Conservation (phyloP, 2,329 filamentous ascomycete genomes). For the Zymoseptoria passerinii region DNA sequence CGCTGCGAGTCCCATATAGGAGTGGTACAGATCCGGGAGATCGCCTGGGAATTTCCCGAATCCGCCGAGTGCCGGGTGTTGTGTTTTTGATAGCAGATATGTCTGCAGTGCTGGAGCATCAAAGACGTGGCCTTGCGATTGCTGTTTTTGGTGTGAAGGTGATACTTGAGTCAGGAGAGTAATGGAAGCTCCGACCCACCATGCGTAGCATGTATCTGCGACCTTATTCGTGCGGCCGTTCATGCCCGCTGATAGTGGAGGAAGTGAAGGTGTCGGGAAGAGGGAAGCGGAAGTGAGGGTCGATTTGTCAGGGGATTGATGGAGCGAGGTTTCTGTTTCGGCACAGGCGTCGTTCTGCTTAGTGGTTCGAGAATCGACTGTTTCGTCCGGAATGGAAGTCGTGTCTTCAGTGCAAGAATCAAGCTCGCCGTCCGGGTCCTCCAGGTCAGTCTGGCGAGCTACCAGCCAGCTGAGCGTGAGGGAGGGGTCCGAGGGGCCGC, state of each 20-base stretch:
- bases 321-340: constrained; percentile 5
- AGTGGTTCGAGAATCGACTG: background rate
- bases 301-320: constrained; percentile 21
- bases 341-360: background rate
- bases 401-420: background rate
- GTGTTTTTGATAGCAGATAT: constrained; percentile 77
- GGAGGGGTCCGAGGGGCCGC: constrained; percentile 31
- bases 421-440: constrained; percentile 33
- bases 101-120: constrained; percentile 36
- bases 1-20: constrained; percentile 76
- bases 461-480: constrained; percentile 40
- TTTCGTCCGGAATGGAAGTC: background rate
- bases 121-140: constrained; percentile 5
- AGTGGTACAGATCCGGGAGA: constrained; percentile 67
- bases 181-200: constrained; percentile 70
- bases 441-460: constrained; percentile 36
- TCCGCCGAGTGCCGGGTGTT: constrained; percentile 61
- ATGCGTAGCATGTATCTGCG: constrained; percentile 91
- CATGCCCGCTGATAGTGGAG: constrained; percentile 52
- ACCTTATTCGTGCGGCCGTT: constrained; percentile 88
- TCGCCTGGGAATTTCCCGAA: constrained; percentile 41
- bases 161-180: constrained; percentile 18
- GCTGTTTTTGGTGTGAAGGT: background rate
- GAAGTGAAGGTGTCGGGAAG: constrained; percentile 2
- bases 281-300: constrained; percentile 7